Conservation (phyloP, 192 early-diverging fungal species). For the Coemansia sp. region DNA sequence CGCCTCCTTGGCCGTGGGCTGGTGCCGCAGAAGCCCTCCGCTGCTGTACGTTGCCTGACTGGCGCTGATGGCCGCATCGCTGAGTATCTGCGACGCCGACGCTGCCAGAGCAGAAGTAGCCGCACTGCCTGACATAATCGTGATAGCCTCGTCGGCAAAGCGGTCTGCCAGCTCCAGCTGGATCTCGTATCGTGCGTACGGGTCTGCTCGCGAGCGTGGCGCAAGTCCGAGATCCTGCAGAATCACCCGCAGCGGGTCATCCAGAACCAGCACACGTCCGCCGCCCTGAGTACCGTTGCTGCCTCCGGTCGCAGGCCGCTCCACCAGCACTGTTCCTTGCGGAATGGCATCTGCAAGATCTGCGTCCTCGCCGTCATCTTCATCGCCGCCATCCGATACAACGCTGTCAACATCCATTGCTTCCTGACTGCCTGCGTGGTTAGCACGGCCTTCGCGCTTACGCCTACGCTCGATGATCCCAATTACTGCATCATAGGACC, state of each 20-base stretch:
- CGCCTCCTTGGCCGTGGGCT: slow-evolving; percentile 54
- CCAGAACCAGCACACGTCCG: slow-evolving; percentile 50
- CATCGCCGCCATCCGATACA: slow-evolving; percentile 3
- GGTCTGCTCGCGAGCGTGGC: slow-evolving; percentile 49
- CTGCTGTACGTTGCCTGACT: slow-evolving; percentile 50
- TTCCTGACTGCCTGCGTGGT: slow-evolving; percentile 8
- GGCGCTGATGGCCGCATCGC: slow-evolving; percentile 52
- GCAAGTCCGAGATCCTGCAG: slow-evolving; percentile 67
- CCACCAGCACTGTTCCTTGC: slow-evolving; percentile 53
- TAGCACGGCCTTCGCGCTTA: slow-evolving; percentile 32
- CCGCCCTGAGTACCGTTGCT: slow-evolving; percentile 2
- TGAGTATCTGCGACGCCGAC: slow-evolving; percentile 54
- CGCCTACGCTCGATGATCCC: slow-evolving; percentile 52
- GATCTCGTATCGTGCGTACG: slow-evolving; percentile 50
- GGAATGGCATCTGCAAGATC: slow-evolving; percentile 52
- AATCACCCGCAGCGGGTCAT: slow-evolving; percentile 66
- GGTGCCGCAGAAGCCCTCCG: slow-evolving; percentile 46
- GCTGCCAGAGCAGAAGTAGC: slow-evolving; percentile 50
- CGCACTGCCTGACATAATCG: slow-evolving; percentile 55
- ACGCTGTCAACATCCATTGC: slow-evolving; percentile 12
- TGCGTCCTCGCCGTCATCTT: slow-evolving; percentile 47
- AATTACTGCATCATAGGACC: slow-evolving; percentile 52
- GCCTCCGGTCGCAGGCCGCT: slow-evolving; percentile 30
- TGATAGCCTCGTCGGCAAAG: slow-evolving; percentile 59
- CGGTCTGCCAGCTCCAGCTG: slow-evolving; percentile 57